phyloP scores from a whole-genome alignment of 345 rosid genomes.

The Eucalyptus virginea region DNA sequence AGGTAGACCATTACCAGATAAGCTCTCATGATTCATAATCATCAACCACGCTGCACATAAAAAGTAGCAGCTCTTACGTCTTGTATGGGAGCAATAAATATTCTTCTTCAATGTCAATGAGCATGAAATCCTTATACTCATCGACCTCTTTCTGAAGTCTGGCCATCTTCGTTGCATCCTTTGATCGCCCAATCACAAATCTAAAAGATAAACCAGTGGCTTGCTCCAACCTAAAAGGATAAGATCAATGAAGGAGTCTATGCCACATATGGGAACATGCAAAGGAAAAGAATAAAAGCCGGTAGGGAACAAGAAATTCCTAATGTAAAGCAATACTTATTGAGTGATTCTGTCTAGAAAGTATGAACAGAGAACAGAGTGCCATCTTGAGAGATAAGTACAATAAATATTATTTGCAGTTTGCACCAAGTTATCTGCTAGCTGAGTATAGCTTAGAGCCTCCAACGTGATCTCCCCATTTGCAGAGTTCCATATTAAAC shows the following conservation, averaged over 20 bases:
- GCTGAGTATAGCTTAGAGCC: neutral
- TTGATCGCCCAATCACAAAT: constrained; percentile 67
- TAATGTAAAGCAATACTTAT: neutral
- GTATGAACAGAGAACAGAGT: neutral
- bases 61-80: constrained; percentile 28
- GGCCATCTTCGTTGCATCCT: constrained; percentile 52
- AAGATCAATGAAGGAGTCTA: neutral
- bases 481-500: neutral
- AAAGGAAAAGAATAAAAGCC: neutral
- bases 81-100: constrained; percentile 58
- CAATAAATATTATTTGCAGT: neutral
- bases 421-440: neutral
- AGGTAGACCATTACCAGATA: neutral
- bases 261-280: neutral
- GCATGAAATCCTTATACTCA: constrained; percentile 58
- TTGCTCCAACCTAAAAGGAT: constrained; percentile 56
- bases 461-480: neutral
- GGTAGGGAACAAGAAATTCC: neutral
- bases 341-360: neutral
- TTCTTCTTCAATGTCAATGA: constrained; percentile 63
- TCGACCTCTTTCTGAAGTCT: constrained; percentile 49
- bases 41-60: neutral
- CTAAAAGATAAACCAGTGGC: constrained; percentile 80
- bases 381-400: neutral
- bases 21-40: neutral